These are phyloP conservation scores for Lolium multiflorum DNA, from an alignment of 176 grass and related monocot genomes.

Conservation along the genomic window DNA sequence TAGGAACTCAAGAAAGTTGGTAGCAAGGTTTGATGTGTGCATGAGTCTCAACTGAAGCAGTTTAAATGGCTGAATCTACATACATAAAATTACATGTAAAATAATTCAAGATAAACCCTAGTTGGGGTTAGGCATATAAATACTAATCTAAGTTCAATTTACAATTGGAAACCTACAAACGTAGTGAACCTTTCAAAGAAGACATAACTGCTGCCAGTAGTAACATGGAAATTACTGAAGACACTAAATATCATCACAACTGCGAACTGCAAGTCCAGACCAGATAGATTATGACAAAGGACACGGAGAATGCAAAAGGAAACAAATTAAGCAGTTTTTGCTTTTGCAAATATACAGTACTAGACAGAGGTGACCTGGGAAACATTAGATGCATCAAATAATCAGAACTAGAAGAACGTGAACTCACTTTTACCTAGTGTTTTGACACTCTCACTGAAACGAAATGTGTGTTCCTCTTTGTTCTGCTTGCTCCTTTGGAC, in stretches of 20 bases:
- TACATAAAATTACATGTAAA: slow-evolving; percentile 1
- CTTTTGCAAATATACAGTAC: not conserved
- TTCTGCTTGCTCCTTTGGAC: slow-evolving; percentile 56
- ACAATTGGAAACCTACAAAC: not conserved
- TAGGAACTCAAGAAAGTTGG: not conserved
- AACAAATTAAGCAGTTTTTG: not conserved
- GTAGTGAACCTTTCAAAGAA: not conserved
- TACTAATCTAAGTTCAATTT: not conserved
- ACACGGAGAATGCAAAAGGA: not conserved
- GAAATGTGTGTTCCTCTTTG: slow-evolving; percentile 17
- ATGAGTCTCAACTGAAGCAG: not conserved
- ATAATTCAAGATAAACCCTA: not conserved
- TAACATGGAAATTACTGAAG: slow-evolving; percentile 3
- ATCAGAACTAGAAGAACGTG: not conserved
- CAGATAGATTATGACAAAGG: slow-evolving; percentile 23
- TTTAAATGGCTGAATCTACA: not conserved
- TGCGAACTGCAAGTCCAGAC: slow-evolving; percentile 8
- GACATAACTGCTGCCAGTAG: not conserved
- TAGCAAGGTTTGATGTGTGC: not conserved
- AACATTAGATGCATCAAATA: not conserved
- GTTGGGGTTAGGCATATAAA: not conserved
- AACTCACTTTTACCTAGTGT: slow-evolving; percentile 56
- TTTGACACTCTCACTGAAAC: slow-evolving; percentile 47
- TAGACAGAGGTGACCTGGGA: not conserved
- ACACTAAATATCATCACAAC: slow-evolving; percentile 7